Conservation (phyloP, 352 stramenopile genomes). For the Pythium sukuiense region DNA sequence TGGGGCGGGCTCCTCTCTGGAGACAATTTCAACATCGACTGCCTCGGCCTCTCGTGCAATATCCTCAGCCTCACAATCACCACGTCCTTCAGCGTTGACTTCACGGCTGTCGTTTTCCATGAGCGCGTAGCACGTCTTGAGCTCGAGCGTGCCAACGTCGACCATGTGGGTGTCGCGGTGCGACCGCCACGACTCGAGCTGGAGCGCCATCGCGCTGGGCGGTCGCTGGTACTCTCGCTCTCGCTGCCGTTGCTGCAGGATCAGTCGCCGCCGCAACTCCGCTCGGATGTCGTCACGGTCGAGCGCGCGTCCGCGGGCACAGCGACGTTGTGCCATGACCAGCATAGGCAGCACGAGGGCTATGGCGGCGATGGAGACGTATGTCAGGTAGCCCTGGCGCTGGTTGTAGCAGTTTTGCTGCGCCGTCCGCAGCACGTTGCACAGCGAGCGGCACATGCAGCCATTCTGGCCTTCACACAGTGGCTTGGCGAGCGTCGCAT, state of each 20-base stretch:
- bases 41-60: background rate
- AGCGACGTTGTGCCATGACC: conserved; percentile 14
- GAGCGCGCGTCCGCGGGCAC: background rate
- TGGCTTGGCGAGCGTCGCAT: conserved; percentile 1
- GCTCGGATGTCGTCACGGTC: conserved; percentile 6
- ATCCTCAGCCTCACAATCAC: background rate
- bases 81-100: background rate
- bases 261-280: conserved; percentile 11
- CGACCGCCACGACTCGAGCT: conserved; percentile 25
- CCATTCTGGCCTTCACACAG: conserved; percentile 20
- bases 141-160: conserved; percentile 18
- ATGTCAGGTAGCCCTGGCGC: conserved; percentile 17
- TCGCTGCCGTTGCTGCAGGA: conserved; percentile 6
- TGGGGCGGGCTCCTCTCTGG: no score
- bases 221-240: conserved; percentile 10
- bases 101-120: conserved; percentile 6
- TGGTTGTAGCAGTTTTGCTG: conserved; percentile 20
- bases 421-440: conserved; percentile 6
- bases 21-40: background rate
- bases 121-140: conserved; percentile 22
- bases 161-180: conserved; percentile 25
- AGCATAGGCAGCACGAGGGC: conserved; percentile 19
- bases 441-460: conserved; percentile 23
- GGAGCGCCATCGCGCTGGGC: conserved; percentile 13
- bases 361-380: conserved; percentile 22